Evolutionary conservation across 2,329 filamentous ascomycete genomes (phyloP).

Genomic region (Tympanopsis confertula): DNA sequence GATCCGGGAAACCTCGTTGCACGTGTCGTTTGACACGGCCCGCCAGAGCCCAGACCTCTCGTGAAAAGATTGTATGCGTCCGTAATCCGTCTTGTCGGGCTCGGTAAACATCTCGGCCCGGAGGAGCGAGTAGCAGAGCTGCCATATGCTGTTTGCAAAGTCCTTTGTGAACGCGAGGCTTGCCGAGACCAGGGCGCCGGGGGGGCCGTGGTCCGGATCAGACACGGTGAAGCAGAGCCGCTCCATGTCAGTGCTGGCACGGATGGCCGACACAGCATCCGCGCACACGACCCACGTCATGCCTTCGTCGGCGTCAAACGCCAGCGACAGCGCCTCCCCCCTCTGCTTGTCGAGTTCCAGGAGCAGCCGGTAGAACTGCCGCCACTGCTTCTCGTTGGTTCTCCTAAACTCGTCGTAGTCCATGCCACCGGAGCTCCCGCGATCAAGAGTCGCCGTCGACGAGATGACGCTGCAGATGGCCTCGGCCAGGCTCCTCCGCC

Average conservation of each 20-base stretch:
- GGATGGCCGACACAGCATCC: conserved; percentile 67
- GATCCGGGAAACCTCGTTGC: conserved; percentile 53
- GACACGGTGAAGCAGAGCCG: conserved; percentile 58
- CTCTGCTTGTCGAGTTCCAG: conserved; percentile 77
- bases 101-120: conserved; percentile 66
- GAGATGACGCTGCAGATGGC: conserved; percentile 64
- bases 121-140: conserved; percentile 56
- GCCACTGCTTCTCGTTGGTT: conserved; percentile 75
- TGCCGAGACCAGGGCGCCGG: conserved; percentile 55
- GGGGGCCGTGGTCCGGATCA: conserved; percentile 36
- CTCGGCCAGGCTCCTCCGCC: conserved; percentile 55
- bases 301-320: conserved; percentile 58
- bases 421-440: conserved; percentile 48
- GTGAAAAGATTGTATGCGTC: conserved; percentile 68
- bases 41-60: conserved; percentile 68
- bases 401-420: conserved; percentile 66
- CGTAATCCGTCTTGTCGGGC: conserved; percentile 55
- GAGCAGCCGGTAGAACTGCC: conserved; percentile 75
- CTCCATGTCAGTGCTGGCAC: conserved; percentile 71
- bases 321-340: conserved; percentile 69
- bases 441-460: conserved; percentile 54
- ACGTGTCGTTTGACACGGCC: conserved; percentile 73
- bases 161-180: conserved; percentile 59
- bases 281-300: conserved; percentile 78
- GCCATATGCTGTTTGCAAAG: conserved; percentile 58